Base-by-base conservation (phyloP, 2,329 filamentous ascomycete species). In the Colletotrichum sp. region DNA sequence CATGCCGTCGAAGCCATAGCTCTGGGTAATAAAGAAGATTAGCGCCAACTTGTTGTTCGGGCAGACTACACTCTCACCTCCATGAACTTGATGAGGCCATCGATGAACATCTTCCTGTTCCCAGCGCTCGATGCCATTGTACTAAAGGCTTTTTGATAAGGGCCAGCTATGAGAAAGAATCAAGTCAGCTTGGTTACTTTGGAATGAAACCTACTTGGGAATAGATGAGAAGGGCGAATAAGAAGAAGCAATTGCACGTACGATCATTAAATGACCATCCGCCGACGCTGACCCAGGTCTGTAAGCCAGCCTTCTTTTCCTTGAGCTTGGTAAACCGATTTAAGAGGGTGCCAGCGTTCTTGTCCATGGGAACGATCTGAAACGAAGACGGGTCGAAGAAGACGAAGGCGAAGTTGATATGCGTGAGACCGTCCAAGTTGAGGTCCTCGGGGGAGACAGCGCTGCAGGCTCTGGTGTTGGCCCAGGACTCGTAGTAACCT, bases 211-310 rank as follows among this genome's bases (percentile, higher is more conserved):
- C 32, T n/a, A 16, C 24, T 10, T 9, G 24, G 10, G 15, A 48
- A 32, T 26, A 26, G 15, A 55, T 6, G 24, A 26, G 8, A 12
- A 4, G 32, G 32, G 12, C 32, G 32, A 34, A 34, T 34, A 34
- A 15, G 32, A 34, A 15, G 13, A 13, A 4, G 13, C 13, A 7
- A 36, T 77, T 68, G 70, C 82, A 83, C n/a, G 24, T n/a, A 8
- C 80, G 73, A 1, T 84, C 82, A n/a, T 83, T 86, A 13, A 84
- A 80, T 0, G 80, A 80, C 85, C 85, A 87, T 8, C 87, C 87
- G 13, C 88, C 86, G 18, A 88, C 77, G 4, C 84, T 81, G 18
- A 89, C 81, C 78, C 81, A 84, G 0, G 83, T 83, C 71, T 87
- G 77, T 0, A 88, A 79, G 5, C 66, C 76, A 5, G 79, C 68